Percentiles rank a stretch among this genome's conserved stretches.
phyloP scores from a whole-genome alignment of 2,329 filamentous ascomycete species.

The Aspergillus cejpii region DNA sequence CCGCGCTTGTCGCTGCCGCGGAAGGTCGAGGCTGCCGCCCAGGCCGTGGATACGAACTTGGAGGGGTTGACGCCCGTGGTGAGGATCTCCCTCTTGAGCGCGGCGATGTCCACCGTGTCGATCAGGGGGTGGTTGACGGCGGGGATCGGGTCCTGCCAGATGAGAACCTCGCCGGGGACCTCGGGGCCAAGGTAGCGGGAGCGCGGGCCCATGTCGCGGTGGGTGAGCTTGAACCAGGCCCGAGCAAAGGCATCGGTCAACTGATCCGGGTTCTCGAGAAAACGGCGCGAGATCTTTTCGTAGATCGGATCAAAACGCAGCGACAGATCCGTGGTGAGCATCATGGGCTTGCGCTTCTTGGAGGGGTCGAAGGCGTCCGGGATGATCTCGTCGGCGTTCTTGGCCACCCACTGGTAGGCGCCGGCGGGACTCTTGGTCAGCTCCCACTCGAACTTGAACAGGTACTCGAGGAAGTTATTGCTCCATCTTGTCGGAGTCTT shows the following conservation, averaged over 20 bases:
- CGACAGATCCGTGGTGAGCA: slow-evolving; percentile 69
- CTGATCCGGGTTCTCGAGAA: slow-evolving; percentile 61
- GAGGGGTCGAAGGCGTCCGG: slow-evolving; percentile 63
- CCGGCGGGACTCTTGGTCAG: slow-evolving; percentile 67
- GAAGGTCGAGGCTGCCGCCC: slow-evolving; percentile 66
- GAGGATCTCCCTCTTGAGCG: slow-evolving; percentile 63
- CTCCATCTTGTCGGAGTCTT: slow-evolving; percentile 69
- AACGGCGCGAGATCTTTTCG: slow-evolving; percentile 68
- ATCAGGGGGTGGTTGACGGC: slow-evolving; percentile 52
- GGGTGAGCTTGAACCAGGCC: slow-evolving; percentile 78
- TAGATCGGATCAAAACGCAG: slow-evolving; percentile 65
- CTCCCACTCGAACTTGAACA: slow-evolving; percentile 75
- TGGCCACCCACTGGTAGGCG: slow-evolving; percentile 69
- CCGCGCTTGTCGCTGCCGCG: slow-evolving; percentile 73
- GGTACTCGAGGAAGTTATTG: slow-evolving; percentile 66
- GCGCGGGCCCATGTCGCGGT: slow-evolving; percentile 70
- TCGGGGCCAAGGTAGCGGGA: slow-evolving; percentile 68
- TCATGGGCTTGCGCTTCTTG: slow-evolving; percentile 68
- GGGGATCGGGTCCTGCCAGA: slow-evolving; percentile 71
- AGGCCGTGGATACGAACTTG: slow-evolving; percentile 60
- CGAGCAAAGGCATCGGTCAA: slow-evolving; percentile 62
- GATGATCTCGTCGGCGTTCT: slow-evolving; percentile 59
- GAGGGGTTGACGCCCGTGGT: slow-evolving; percentile 53
- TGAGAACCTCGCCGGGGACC: slow-evolving; percentile 59
- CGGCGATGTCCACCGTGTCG: slow-evolving; percentile 55